Evolutionary conservation across 192 early-diverging fungal species (phyloP), one percentile per base, ranked within the genome.

Genomic region (Neocallimastix lanati): DNA sequence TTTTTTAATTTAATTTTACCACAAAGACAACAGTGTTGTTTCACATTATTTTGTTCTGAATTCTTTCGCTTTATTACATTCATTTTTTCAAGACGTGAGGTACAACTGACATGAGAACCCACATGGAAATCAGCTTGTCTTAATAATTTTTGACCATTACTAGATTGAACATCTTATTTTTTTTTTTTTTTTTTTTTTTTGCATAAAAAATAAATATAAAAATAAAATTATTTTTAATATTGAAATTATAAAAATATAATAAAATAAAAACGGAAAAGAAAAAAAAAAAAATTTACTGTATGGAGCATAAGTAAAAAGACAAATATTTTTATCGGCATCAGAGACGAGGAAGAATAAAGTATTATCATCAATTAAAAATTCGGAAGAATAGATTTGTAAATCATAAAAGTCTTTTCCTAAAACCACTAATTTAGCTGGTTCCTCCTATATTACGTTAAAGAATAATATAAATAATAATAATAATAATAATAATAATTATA

Each of bases 371-470:
- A 96, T 90, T 28, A 97, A 33, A 82, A 92, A 95, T 79, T 94
- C 94, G 16, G 88, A 86, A 28, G 86, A 88, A 78, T 87, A 89
- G 12, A 96, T 90, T 29, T 92, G 88, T 83, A 98, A 85, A 28
- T 89, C 87, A 58, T 92, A 86, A 78, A 92, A 92, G 81, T 99
- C 98, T 84, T 95, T 96, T 78, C 96, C 96, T 29, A 99, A 83
- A 29, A 95, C 84, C 18, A 87, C 87, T 29, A 99, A 81, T 78
- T 96, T 95, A 1, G 97, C 90, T 13, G 96, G 98, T 35, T 95
- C 95, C 77, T 97, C 94, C 91, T 93, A 82, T 29, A 38, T 27
- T 58, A 67, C 4, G 82, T 67, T 30, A 18, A n/a, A n/a, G n/a
- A n/a, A n/a, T n/a, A n/a, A n/a, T n/a, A n/a, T n/a, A n/a, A n/a